Percentiles rank a stretch among this genome's conserved stretches.
These are phyloP conservation scores for Zizania palustris DNA, from an alignment of 202 grass and related monocot species.

Conservation along the genomic window DNA sequence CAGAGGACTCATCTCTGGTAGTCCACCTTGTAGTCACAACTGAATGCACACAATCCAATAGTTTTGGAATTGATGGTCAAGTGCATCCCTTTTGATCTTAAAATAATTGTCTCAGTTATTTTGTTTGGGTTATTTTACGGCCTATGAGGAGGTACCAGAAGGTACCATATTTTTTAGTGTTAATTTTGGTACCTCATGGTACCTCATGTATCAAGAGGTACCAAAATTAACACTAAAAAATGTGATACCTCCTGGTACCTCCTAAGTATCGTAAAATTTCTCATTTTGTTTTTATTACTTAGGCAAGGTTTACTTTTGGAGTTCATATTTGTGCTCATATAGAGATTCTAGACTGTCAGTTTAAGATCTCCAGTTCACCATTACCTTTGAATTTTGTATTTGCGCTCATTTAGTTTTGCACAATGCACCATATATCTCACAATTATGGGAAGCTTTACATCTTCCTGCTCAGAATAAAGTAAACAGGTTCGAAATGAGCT, in stretches of 20 bases:
- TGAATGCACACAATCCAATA: constrained; percentile 1
- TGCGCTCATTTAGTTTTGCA: background rate
- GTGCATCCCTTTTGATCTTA: background rate
- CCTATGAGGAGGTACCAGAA: too few species aligned
- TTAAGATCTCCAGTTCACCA: background rate
- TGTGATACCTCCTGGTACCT: too few species aligned
- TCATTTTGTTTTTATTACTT: background rate
- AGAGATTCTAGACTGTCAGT: background rate
- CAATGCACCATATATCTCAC: background rate
- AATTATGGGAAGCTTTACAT: constrained; percentile 17
- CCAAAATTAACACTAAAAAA: too few species aligned
- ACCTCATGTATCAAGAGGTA: too few species aligned
- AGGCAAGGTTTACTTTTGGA: background rate
- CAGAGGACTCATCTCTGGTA: background rate
- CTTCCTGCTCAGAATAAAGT: background rate
- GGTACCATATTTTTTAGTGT: too few species aligned
- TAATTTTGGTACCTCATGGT: too few species aligned
- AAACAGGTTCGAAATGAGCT: background rate
- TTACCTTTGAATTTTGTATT: background rate
- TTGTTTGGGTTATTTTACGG: too few species aligned
- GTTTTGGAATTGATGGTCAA: background rate
- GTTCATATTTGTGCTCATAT: background rate
- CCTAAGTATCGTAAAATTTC: too few species aligned
- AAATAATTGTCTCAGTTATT: background rate
- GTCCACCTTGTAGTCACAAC: constrained; percentile 1